These are phyloP conservation scores for Echeveria elegans DNA, from an alignment of 164 flowering plant species.

Conservation along the genomic window DNA sequence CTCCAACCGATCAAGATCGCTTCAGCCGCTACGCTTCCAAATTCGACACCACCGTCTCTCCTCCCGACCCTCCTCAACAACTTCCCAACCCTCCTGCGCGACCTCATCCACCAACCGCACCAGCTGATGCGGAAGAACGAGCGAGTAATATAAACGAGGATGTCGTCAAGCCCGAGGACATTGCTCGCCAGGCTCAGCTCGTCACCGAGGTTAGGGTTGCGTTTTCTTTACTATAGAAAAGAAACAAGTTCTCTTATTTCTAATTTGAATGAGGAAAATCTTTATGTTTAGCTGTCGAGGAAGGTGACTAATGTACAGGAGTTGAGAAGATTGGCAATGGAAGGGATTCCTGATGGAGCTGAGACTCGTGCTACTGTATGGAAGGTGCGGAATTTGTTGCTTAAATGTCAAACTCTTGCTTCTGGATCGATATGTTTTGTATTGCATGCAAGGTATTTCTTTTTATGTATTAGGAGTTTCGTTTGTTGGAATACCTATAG, in stretches of 20 bases:
- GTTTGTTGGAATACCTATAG: background rate
- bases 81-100: background rate
- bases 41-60: conserved; percentile 7
- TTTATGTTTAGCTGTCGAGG: conserved; percentile 6
- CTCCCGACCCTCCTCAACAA: background rate
- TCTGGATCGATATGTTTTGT: no score
- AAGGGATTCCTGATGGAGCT: conserved; percentile 9
- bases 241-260: background rate
- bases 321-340: conserved; percentile 1
- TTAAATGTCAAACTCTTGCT: no score
- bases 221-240: background rate
- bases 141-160: background rate
- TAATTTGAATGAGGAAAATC: background rate
- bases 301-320: conserved; percentile 7
- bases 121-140: background rate
- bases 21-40: conserved; percentile 7
- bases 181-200: conserved; percentile 10
- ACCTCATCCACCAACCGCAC: background rate
- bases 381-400: background rate
- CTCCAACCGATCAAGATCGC: conserved; percentile 7
- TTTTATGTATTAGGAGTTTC: background rate
- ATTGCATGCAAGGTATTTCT: no score
- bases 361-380: conserved; percentile 8
- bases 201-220: conserved; percentile 1
- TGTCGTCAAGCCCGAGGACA: background rate